Evolutionary conservation across 176 grass and related monocot species (phyloP), one percentile per base, ranked within the genome.

Genomic region (Guadua angustifolia): DNA sequence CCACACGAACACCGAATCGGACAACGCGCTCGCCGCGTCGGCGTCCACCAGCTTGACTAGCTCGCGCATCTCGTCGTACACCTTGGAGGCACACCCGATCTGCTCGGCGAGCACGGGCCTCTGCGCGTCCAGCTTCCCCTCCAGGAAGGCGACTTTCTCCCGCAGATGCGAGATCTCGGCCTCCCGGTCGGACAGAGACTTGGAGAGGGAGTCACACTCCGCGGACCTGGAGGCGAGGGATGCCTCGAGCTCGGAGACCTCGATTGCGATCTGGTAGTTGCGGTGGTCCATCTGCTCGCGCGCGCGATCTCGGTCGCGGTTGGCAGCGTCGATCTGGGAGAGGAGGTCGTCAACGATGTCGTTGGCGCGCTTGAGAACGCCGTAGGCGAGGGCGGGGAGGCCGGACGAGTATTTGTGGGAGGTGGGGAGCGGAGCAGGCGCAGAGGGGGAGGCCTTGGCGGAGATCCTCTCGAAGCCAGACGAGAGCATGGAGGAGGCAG

Each of bases 191-290:
- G 87, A 73, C 8, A 95, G 76, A 6, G 86, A 85, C 50, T 80
- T 91, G 43, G 81, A 75, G 22, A 95, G 80, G 25, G 82, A 85
- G n/a, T 92, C 89, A 15, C 87, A 81, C 81, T 92, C 86, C 15
- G 81, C 62, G 43, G 81, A 79, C 79, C 71, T 91, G 69, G 60
- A 85, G 4, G 71, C 68, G 35, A 70, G 58, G 78, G 58, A 69
- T 2, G 95, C 90, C 88, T 99, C 97, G 52, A 96, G 91, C 91
- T 99, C 88, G 22, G 97, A 99, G 33, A 99, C 93, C 93, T 99
- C 97, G 63, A 99, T 95, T 11, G 97, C 97, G 69, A 99, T 95
- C 89, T 94, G 89, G 73, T 99, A 99, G 73, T 99, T 99, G 80
- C 97, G 82, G 68, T 92, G 95, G 7, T 95, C 93, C 79, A 93